These are phyloP conservation scores for Penicillium taxi DNA, from an alignment of 495 filamentous ascomycete species.

Conservation along the genomic window DNA sequence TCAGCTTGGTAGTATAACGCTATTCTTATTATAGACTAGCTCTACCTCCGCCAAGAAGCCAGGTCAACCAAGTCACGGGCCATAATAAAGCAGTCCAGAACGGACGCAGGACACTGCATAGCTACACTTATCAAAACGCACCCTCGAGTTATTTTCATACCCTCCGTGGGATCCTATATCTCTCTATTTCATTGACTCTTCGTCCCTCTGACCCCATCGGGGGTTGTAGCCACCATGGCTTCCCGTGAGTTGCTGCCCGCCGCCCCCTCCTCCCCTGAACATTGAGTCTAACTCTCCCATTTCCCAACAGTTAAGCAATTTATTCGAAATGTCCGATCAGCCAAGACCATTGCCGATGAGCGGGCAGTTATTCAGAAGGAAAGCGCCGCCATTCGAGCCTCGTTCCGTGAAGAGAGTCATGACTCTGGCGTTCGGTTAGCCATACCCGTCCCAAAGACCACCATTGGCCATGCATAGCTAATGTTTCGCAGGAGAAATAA, in stretches of 20 bases:
- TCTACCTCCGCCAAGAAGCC: constrained; percentile 21
- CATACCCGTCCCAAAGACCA: constrained; percentile 7
- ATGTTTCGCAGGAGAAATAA: constrained; percentile 75
- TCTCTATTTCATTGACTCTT: constrained; percentile 12
- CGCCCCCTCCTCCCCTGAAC: constrained; percentile 28
- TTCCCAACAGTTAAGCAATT: constrained; percentile 83
- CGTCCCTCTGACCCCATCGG: constrained; percentile 25
- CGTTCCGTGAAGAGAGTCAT: constrained; percentile 91
- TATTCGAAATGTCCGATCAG: constrained; percentile 95
- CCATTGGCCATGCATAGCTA: constrained; percentile 13
- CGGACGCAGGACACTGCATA: constrained; percentile 5
- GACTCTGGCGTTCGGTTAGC: constrained; percentile 79
- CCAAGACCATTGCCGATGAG: constrained; percentile 98
- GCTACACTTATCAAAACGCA: background rate
- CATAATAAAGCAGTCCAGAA: constrained; percentile 25
- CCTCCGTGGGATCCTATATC: constrained; percentile 4
- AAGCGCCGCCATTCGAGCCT: constrained; percentile 92
- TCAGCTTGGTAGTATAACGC: background rate
- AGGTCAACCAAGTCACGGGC: constrained; percentile 25
- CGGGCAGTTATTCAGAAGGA: constrained; percentile 97
- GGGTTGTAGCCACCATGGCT: constrained; percentile 51
- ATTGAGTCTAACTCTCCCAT: constrained; percentile 16
- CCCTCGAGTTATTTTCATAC: constrained; percentile 4
- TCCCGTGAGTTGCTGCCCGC: constrained; percentile 49
- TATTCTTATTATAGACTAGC: constrained; percentile 11